These are phyloP conservation scores for Cystoderma amianthinum DNA, from an alignment of 768 basidiomycete genomes.

Conservation along the genomic window DNA sequence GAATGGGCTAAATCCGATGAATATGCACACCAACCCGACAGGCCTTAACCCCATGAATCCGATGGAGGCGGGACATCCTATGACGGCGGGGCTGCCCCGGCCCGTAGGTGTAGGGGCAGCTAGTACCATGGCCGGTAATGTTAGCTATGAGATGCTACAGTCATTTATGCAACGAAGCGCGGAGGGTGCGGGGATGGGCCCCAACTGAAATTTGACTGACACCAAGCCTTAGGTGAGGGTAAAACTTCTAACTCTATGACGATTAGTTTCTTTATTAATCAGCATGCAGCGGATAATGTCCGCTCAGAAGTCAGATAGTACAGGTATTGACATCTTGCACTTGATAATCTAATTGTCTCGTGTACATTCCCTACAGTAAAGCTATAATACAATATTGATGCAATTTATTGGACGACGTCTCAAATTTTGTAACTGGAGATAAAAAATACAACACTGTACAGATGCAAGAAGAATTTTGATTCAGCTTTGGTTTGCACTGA, in stretches of 20 bases:
- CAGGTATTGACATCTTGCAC: too few relatives aligned
- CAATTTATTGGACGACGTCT: too few relatives aligned
- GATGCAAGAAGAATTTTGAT: not conserved
- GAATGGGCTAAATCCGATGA: constrained; percentile 5
- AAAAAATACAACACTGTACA: too few relatives aligned
- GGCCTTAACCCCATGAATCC: constrained; percentile 4
- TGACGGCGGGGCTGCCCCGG: constrained; percentile 10
- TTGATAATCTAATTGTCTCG: too few relatives aligned
- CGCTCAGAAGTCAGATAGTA: too few relatives aligned
- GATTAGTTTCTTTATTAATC: too few relatives aligned
- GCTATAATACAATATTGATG: too few relatives aligned
- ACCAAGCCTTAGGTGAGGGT: too few relatives aligned
- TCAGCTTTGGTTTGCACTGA: constrained; percentile 36
- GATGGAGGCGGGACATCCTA: not conserved
- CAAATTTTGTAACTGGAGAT: too few relatives aligned
- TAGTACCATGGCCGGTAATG: constrained; percentile 12
- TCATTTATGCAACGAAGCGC: constrained; percentile 33
- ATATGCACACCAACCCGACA: not conserved
- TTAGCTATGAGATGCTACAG: constrained; percentile 35
- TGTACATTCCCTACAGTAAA: too few relatives aligned
- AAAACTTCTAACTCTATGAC: too few relatives aligned
- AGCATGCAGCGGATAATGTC: too few relatives aligned
- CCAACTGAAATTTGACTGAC: not conserved
- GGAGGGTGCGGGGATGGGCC: constrained; percentile 8
- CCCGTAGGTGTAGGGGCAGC: constrained; percentile 8